A percentile compares a stretch with the other conserved stretches of the same genome.
Evolutionary conservation across 495 filamentous ascomycete species (phyloP).

Genomic region (Daldinia childiae): DNA sequence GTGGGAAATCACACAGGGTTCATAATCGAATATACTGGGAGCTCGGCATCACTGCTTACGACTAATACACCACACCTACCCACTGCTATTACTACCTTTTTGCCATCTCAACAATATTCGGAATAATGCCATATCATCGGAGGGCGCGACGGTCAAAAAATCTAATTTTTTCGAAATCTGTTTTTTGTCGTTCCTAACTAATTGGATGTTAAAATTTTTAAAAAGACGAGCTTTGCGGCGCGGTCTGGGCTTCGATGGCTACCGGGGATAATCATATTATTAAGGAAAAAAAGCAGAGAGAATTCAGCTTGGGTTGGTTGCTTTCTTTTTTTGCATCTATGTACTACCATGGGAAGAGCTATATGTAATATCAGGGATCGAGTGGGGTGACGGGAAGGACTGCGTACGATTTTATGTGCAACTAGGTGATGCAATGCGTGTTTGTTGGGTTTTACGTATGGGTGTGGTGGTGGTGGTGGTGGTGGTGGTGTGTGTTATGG

Average conservation of each 20-base stretch:
- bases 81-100: background rate
- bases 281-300: background rate
- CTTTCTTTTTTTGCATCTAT: conserved; percentile 8
- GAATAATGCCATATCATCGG: conserved; percentile 15
- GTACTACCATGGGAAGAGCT: conserved; percentile 8
- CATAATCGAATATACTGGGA: conserved; percentile 15
- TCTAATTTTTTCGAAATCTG: background rate
- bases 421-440: background rate
- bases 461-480: background rate
- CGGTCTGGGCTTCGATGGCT: background rate
- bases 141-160: background rate
- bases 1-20: conserved; percentile 21
- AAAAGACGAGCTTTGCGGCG: background rate
- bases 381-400: conserved; percentile 13
- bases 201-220: background rate
- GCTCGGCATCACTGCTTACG: conserved; percentile 36
- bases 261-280: background rate
- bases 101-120: background rate
- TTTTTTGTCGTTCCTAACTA: too few relatives aligned
- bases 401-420: conserved; percentile 6
- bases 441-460: background rate
- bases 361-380: conserved; percentile 24
- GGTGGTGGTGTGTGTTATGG: background rate
- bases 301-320: background rate
- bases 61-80: conserved; percentile 28